Conservation (phyloP, 108 stramenopile genomes). For the Cyclotella cryptica region DNA sequence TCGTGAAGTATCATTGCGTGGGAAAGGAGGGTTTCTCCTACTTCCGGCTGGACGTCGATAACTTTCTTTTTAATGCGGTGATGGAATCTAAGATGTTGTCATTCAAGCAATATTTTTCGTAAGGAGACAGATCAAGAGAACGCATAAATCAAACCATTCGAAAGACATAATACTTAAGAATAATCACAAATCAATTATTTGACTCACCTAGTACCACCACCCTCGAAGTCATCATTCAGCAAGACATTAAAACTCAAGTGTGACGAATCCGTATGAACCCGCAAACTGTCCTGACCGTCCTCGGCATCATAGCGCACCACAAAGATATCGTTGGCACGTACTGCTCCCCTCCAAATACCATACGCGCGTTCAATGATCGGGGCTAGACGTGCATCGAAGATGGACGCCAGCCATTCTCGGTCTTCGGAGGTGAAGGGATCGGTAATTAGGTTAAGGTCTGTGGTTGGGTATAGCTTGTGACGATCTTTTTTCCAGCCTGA, state of each 20-base stretch:
- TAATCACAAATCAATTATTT: no score
- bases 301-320: slow-evolving; percentile 62
- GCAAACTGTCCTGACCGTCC: slow-evolving; percentile 44
- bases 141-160: no score
- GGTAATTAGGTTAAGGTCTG: slow-evolving; percentile 71
- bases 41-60: slow-evolving; percentile 55
- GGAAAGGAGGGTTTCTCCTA: slow-evolving; percentile 57
- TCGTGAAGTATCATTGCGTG: slow-evolving; percentile 62
- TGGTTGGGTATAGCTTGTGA: slow-evolving; percentile 67
- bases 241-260: slow-evolving; percentile 68
- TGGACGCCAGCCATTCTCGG: slow-evolving; percentile 44
- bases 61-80: slow-evolving; percentile 24
- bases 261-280: slow-evolving; percentile 59
- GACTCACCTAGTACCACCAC: slow-evolving; percentile 78
- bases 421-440: slow-evolving; percentile 67
- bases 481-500: slow-evolving; percentile 68
- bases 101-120: no score
- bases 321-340: slow-evolving; percentile 79
- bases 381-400: slow-evolving; percentile 64
- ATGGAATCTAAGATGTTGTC: no score
- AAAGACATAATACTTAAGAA: no score
- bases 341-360: slow-evolving; percentile 49
- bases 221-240: slow-evolving; percentile 72
- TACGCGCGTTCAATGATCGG: slow-evolving; percentile 60
- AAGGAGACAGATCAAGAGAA: no score